Percentiles rank a stretch among this genome's conserved stretches.
Conservation (phyloP, 441 rosid genomes). For the Aleurites moluccanus region DNA sequence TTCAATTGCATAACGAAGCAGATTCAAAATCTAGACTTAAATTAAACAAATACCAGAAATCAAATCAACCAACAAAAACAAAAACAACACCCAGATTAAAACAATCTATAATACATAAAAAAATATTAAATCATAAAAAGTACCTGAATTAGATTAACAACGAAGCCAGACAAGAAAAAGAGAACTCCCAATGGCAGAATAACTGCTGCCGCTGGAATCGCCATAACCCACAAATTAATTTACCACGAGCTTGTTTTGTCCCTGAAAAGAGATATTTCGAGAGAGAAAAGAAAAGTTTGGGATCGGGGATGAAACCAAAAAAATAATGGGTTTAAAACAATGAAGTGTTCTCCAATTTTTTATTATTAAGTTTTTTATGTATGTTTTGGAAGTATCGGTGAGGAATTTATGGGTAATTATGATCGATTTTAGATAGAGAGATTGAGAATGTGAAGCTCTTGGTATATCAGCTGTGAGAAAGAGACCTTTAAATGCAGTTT, state of each 20-base stretch:
- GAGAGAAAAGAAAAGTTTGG: not conserved
- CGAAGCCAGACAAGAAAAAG: conserved; percentile 88
- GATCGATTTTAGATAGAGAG: not conserved
- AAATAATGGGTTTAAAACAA: not conserved
- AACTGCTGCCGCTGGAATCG: conserved; percentile 78
- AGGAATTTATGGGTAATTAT: conserved; percentile 1
- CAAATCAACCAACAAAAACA: conserved; percentile 9
- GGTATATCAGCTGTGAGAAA: not conserved
- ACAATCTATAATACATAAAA: not conserved
- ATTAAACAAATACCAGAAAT: conserved; percentile 20
- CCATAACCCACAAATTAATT: conserved; percentile 41
- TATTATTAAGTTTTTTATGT: not conserved
- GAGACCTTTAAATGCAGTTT: conserved; percentile 10
- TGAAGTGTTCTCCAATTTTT: not conserved
- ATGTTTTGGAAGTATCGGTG: conserved; percentile 5
- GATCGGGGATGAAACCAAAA: not conserved
- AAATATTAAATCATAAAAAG: conserved; percentile 1
- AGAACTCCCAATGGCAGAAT: conserved; percentile 81
- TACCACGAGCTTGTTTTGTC: not conserved
- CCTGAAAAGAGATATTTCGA: not conserved
- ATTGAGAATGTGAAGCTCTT: not conserved
- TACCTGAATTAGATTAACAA: conserved; percentile 85
- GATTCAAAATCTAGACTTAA: not conserved
- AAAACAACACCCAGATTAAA: not conserved
- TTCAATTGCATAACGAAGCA: not conserved